phyloP scores from a whole-genome alignment of 371 early-diverging fungal genomes.

The Mucor circinelloides region DNA sequence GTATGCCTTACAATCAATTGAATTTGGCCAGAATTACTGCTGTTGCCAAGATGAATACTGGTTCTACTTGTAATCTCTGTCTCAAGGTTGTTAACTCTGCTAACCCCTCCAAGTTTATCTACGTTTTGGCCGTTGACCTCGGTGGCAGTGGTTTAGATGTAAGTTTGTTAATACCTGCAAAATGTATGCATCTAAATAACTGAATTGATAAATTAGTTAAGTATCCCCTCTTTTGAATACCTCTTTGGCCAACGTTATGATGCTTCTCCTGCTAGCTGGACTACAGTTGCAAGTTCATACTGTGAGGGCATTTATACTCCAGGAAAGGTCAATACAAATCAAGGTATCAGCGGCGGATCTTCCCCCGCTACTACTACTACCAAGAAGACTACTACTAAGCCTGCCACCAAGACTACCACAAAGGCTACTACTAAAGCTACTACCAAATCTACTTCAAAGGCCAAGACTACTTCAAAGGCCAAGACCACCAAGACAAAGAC shows the following conservation, averaged over 20 bases:
- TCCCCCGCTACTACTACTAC: not conserved
- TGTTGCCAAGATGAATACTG: constrained; percentile 45
- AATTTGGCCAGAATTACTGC: constrained; percentile 58
- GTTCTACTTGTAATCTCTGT: constrained; percentile 51
- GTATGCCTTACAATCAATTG: constrained; percentile 54
- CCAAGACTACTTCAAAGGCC: not conserved
- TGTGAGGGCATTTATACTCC: constrained; percentile 31
- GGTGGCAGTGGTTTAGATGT: constrained; percentile 57
- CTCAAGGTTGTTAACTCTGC: constrained; percentile 47
- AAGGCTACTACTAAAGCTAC: not conserved
- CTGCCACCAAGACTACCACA: not conserved
- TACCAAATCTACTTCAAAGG: not conserved
- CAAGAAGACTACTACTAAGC: not conserved
- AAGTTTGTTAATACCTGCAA: constrained; percentile 10
- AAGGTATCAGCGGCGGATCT: constrained; percentile 20
- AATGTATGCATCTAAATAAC: not conserved
- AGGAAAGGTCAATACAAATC: constrained; percentile 21
- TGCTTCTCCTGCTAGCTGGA: constrained; percentile 30
- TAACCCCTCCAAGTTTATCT: constrained; percentile 37
- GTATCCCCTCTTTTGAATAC: constrained; percentile 31
- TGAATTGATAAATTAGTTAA: constrained; percentile 15
- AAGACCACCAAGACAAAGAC: not conserved
- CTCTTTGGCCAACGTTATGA: constrained; percentile 30
- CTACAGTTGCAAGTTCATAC: constrained; percentile 21
- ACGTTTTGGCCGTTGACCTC: constrained; percentile 58